Evolutionary conservation across 495 filamentous ascomycete species (phyloP).

Genomic region (Articulospora tetracladia): DNA sequence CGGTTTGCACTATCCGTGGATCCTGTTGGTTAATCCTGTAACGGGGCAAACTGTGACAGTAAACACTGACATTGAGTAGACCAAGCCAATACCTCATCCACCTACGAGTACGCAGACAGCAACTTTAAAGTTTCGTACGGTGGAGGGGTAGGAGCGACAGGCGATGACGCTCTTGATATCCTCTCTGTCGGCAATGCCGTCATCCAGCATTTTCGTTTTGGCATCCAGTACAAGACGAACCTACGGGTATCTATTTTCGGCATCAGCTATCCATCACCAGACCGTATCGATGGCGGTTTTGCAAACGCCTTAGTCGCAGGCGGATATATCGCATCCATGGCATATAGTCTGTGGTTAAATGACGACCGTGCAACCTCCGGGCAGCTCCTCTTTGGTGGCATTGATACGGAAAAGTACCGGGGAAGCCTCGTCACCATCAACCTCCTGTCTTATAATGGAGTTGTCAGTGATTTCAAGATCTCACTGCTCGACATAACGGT

Average conservation of each 20-base stretch:
- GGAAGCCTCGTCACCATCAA: background rate
- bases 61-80: too few species aligned
- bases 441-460: background rate
- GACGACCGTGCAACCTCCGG: background rate
- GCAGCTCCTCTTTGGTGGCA: background rate
- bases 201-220: background rate
- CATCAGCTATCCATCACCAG: background rate
- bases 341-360: conserved; percentile 1
- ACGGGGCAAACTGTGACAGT: too few species aligned
- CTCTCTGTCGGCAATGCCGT: background rate
- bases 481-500: background rate
- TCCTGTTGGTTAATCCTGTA: background rate
- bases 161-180: background rate
- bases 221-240: background rate
- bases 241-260: background rate
- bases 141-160: background rate
- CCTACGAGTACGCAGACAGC: background rate
- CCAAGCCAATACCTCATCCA: background rate
- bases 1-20: background rate
- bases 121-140: background rate
- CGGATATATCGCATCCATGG: background rate
- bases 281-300: background rate
- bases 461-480: background rate
- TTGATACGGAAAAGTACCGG: background rate
- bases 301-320: background rate